These are phyloP conservation scores for Botryotinia convoluta DNA, from an alignment of 2,329 filamentous ascomycete species.

Conservation along the genomic window DNA sequence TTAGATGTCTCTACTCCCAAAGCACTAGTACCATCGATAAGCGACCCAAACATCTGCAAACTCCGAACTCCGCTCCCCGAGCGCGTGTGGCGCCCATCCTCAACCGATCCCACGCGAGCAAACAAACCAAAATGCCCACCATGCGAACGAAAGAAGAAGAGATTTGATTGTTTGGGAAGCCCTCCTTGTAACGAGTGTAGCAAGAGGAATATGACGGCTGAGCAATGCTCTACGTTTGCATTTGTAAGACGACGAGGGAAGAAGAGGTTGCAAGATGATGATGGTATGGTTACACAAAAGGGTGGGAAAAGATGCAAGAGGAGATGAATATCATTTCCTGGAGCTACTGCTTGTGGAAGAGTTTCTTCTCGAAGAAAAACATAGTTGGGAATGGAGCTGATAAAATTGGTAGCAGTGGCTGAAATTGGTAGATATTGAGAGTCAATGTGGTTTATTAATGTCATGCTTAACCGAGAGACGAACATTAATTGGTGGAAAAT, in stretches of 20 bases:
- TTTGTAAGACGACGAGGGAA: neutral
- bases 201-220: conserved; percentile 10
- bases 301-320: conserved; percentile 1
- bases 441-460: neutral
- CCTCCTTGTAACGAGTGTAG: conserved; percentile 18
- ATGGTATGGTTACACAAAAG: conserved; percentile 6
- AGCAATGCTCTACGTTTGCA: conserved; percentile 6
- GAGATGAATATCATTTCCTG: neutral
- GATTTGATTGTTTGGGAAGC: conserved; percentile 14
- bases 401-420: conserved; percentile 1
- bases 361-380: neutral
- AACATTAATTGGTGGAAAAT: conserved; percentile 12
- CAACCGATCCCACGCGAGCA: neutral
- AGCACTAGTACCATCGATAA: neutral
- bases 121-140: conserved; percentile 21
- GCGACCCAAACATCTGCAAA: conserved; percentile 1
- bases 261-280: conserved; percentile 10
- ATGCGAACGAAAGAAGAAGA: conserved; percentile 19
- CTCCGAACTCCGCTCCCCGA: conserved; percentile 12
- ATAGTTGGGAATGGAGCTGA: neutral
- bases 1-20: neutral
- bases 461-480: neutral
- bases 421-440: neutral
- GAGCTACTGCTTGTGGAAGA: neutral
- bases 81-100: conserved; percentile 8